Base-by-base conservation (phyloP, 352 stramenopile genomes). In the Phytophthora sojae region DNA sequence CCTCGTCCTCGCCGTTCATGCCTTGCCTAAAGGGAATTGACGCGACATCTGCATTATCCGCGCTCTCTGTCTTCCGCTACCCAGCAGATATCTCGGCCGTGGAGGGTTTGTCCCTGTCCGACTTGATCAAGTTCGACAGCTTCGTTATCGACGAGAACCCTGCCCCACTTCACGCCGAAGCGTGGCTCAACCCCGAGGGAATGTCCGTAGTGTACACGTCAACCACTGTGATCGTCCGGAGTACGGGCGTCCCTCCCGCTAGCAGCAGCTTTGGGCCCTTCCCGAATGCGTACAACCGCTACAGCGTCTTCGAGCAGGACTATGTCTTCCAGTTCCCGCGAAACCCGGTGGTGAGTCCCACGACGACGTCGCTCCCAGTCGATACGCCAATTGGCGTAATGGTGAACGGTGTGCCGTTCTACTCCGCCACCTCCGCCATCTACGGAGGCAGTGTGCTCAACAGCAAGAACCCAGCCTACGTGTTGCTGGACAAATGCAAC, bases 331-430 rank as follows among this genome's bases (percentile, higher is more conserved):
- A 79, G 11, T 78, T 94, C 17, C 83, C 87, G 12, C 72, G 85
- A 2, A 69, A 85, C 29, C 85, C 87, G 2, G 32, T 57, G 1
- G n/a, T 69, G 4, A 69, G 61, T 6, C 7, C 70, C 2, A 77
- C 45, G 3, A 69, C 63, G 0, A 83, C 79, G 0, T 21, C 71
- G 4, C 62, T 92, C 6, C 77, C 81, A 12, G 25, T 70, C 2
- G 83, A 91, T 57, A 68, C 52, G 1, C 76, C 81, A 0, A 75
- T 94, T 11, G 87, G 85, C 1, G 82, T 94, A 53, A 92, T 93
- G 85, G 39, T 94, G 9, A 90, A 93, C 29, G 87, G 87, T 8
- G 72, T 93, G 0, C 87, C 87, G 1, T 90, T 93, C 67, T 95
- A 83, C 50, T 67, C 78, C 9, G 77, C 66, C 37, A 64, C 61